Evolutionary conservation across 228 moss, liverwort and hornwort genomes (phyloP).

Genomic region (Sphagnum magellanicum): DNA sequence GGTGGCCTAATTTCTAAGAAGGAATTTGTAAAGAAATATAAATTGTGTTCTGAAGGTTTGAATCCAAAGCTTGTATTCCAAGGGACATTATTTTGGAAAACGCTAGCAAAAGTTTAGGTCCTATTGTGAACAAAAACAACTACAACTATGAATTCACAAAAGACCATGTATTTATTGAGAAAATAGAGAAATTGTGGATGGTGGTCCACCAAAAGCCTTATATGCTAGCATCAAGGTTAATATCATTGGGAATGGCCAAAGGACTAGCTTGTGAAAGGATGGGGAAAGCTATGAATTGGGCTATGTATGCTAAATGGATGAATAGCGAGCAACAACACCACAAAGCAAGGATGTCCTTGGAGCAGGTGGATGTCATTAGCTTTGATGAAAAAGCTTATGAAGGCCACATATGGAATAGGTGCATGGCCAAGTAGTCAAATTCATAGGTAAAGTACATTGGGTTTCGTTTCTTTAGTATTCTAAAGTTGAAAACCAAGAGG

Average conservation of each 20-base stretch:
- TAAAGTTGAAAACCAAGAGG: no score
- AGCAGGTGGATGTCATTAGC: no score
- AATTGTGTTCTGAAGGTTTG: neutral
- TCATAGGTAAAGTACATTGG: no score
- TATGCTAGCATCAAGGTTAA: neutral
- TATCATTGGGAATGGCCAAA: constrained; percentile 1
- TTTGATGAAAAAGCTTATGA: no score
- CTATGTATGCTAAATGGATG: neutral
- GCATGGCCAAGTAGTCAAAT: no score
- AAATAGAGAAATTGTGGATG: neutral
- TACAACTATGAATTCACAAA: neutral
- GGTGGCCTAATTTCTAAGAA: neutral
- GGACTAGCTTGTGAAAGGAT: neutral
- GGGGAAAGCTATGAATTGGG: neutral
- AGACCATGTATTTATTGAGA: neutral
- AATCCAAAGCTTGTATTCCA: neutral
- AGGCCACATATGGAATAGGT: no score
- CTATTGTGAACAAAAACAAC: neutral
- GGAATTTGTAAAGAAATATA: neutral
- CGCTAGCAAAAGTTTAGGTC: neutral
- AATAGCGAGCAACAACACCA: neutral
- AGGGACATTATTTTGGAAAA: neutral
- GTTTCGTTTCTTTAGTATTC: no score
- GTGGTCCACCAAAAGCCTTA: neutral
- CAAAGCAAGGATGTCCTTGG: neutral